Percentiles rank a stretch among this genome's conserved stretches.
These are phyloP conservation scores for Tilletia horrida DNA, from an alignment of 1,284 basidiomycete species.

Conservation along the genomic window DNA sequence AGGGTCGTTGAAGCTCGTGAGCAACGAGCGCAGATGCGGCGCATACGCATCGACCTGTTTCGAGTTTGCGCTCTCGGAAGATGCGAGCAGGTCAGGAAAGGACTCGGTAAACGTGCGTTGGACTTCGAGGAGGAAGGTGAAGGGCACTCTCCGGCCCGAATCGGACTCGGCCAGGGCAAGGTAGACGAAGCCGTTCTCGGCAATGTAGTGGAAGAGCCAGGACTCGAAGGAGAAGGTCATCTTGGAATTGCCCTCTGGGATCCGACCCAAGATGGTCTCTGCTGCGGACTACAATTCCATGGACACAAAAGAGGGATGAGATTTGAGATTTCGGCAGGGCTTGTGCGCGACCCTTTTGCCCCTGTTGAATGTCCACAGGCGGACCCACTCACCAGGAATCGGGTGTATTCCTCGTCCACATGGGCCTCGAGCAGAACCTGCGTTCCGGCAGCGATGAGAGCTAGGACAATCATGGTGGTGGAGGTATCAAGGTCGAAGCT, in stretches of 20 bases:
- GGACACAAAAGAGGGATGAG: neutral
- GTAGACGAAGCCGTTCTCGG: slow-evolving; percentile 64
- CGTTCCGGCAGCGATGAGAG: slow-evolving; percentile 42
- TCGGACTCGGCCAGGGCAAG: slow-evolving; percentile 86
- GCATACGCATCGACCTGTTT: slow-evolving; percentile 24
- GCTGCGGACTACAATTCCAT: slow-evolving; percentile 62
- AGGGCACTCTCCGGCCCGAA: slow-evolving; percentile 74
- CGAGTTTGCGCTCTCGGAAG: neutral
- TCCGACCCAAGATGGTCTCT: slow-evolving; percentile 87
- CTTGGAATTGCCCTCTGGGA: slow-evolving; percentile 88
- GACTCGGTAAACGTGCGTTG: slow-evolving; percentile 64
- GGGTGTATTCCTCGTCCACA: slow-evolving; percentile 35
- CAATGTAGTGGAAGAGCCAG: slow-evolving; percentile 92
- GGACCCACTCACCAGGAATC: slow-evolving; percentile 37
- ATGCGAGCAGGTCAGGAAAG: neutral
- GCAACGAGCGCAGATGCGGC: slow-evolving; percentile 49
- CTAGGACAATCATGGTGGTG: slow-evolving; percentile 44
- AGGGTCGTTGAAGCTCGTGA: slow-evolving; percentile 78
- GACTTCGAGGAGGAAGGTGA: slow-evolving; percentile 83
- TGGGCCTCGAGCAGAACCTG: slow-evolving; percentile 43
- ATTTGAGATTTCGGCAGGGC: neutral
- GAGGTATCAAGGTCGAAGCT: neutral
- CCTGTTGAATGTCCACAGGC: too few species aligned
- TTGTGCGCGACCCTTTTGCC: neutral
- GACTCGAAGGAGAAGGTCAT: slow-evolving; percentile 68